These are phyloP conservation scores for Saccharum spontaneum DNA, from an alignment of 176 grass and related monocot genomes.

Conservation along the genomic window DNA sequence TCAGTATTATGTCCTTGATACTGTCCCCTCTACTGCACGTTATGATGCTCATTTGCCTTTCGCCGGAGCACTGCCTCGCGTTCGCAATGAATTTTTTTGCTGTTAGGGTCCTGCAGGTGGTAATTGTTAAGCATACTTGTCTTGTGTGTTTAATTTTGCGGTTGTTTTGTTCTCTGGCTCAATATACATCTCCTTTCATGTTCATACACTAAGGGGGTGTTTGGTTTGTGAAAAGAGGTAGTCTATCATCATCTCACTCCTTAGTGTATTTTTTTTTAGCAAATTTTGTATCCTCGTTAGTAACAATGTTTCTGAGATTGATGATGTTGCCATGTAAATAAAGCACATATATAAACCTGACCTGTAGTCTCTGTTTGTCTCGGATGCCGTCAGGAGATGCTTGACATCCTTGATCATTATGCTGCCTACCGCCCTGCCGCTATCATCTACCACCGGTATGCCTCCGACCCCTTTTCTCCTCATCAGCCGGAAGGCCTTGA, in stretches of 20 bases:
- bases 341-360: not conserved
- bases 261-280: no score
- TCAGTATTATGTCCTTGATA: constrained; percentile 73
- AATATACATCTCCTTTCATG: not conserved
- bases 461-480: constrained; percentile 79
- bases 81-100: constrained; percentile 63
- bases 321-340: not conserved
- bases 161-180: not conserved
- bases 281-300: no score
- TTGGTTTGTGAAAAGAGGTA: no score
- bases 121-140: not conserved
- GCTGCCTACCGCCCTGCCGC: constrained; percentile 67
- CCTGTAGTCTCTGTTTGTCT: constrained; percentile 85
- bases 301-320: not conserved
- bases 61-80: constrained; percentile 39
- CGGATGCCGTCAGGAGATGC: constrained; percentile 79
- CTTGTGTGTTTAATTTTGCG: not conserved
- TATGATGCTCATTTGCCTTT: constrained; percentile 56
- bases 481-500: constrained; percentile 92
- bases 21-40: constrained; percentile 64
- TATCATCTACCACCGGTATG: constrained; percentile 73
- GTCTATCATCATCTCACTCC: no score
- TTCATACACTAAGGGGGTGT: no score
- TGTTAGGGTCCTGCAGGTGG: constrained; percentile 53
- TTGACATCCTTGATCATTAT: constrained; percentile 97